Percentiles rank a stretch among this genome's conserved stretches.
Evolutionary conservation across 1,284 basidiomycete genomes (phyloP).

Genomic region (Irpex sp.): DNA sequence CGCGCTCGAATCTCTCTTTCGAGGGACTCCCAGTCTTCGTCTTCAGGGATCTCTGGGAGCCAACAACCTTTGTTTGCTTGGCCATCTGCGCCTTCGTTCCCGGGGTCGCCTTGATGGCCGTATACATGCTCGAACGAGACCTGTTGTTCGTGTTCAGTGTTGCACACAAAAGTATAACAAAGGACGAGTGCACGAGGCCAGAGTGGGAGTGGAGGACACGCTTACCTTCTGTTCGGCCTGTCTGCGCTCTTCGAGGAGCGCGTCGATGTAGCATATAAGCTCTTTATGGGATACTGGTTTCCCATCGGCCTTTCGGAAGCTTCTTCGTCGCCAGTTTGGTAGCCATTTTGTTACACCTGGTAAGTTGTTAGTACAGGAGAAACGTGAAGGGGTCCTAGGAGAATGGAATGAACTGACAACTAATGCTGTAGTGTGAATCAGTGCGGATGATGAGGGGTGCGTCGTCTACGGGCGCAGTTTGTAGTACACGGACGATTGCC

Average conservation of each 20-base stretch:
- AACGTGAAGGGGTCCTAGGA: not conserved
- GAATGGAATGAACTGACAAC: constrained; percentile 40
- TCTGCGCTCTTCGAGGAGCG: constrained; percentile 48
- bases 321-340: constrained; percentile 51
- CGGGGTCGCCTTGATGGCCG: constrained; percentile 66
- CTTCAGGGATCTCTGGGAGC: constrained; percentile 31
- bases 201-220: not conserved
- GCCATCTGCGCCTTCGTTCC: constrained; percentile 78
- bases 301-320: constrained; percentile 47
- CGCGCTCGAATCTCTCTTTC: constrained; percentile 20
- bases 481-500: constrained; percentile 75
- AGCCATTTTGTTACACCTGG: constrained; percentile 67
- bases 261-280: constrained; percentile 60
- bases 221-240: constrained; percentile 41
- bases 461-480: constrained; percentile 53
- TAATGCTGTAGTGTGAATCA: constrained; percentile 75
- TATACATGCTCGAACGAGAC: constrained; percentile 63
- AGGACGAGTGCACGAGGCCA: not conserved
- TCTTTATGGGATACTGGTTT: constrained; percentile 60
- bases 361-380: not conserved
- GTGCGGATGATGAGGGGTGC: constrained; percentile 65
- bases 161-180: not conserved
- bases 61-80: constrained; percentile 58
- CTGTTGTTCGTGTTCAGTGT: constrained; percentile 6
- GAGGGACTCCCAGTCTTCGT: constrained; percentile 52